Percentiles rank a stretch among this genome's conserved stretches.
phyloP scores from a whole-genome alignment of 257 asterid genomes.

The Prunella vulgaris region DNA sequence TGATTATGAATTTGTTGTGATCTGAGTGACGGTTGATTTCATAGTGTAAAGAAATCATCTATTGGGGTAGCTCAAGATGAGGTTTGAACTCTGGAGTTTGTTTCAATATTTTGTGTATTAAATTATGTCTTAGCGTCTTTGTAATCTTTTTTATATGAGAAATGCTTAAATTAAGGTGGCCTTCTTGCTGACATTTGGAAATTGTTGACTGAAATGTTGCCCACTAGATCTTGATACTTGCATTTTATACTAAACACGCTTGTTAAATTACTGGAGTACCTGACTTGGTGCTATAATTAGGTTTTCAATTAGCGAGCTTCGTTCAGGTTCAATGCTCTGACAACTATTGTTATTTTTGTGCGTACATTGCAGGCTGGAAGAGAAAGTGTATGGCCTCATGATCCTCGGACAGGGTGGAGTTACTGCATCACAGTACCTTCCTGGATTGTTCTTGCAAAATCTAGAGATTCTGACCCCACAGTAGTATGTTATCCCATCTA shows the following conservation, averaged over 20 bases:
- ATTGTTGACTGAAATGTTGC: conserved; percentile 13
- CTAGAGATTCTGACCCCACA: conserved; percentile 89
- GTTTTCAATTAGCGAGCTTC: neutral
- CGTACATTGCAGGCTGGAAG: conserved; percentile 61
- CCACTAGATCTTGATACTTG: neutral
- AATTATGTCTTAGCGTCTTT: neutral
- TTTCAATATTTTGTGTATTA: neutral
- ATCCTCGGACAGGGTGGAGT: conserved; percentile 96
- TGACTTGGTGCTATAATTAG: conserved; percentile 9
- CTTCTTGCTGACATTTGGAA: conserved; percentile 13
- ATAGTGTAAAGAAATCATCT: neutral
- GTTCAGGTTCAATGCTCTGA: conserved; percentile 12
- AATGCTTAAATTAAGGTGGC: conserved; percentile 11
- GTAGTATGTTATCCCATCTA: conserved; percentile 58
- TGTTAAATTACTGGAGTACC: neutral
- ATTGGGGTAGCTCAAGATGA: neutral
- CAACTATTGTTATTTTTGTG: conserved; percentile 5
- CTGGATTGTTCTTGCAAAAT: conserved; percentile 88
- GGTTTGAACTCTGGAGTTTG: neutral
- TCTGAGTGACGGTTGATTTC: neutral
- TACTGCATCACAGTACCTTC: conserved; percentile 89
- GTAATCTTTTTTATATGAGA: neutral
- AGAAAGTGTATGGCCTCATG: conserved; percentile 96
- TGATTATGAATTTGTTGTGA: conserved; percentile 5
- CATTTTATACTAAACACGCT: conserved; percentile 1